Conservation (phyloP, 306 rosid species). For the Sindora glabra region DNA sequence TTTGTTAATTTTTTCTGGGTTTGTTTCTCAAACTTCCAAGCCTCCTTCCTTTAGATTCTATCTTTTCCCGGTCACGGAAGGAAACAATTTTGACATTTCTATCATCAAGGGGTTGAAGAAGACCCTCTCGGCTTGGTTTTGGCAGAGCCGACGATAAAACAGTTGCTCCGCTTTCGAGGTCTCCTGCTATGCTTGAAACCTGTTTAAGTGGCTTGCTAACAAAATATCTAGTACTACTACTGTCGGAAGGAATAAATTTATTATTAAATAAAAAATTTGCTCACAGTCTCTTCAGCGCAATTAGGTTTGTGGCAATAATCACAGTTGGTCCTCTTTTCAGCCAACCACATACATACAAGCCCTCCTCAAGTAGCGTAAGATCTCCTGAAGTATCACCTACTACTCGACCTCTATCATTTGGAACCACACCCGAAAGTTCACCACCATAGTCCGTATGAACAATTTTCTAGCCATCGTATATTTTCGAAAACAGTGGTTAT, state of each 20-base stretch:
- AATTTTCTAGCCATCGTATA: background rate
- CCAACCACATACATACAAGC: conserved; percentile 92
- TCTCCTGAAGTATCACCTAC: conserved; percentile 34
- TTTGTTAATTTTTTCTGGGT: conserved; percentile 39
- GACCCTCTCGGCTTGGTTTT: conserved; percentile 44
- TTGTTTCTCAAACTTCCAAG: conserved; percentile 30
- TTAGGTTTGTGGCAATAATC: conserved; percentile 63
- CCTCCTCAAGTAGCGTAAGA: conserved; percentile 44
- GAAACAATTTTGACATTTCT: conserved; percentile 31
- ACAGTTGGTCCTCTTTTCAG: conserved; percentile 97
- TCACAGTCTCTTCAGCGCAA: conserved; percentile 55
- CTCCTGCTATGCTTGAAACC: conserved; percentile 48
- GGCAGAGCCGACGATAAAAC: conserved; percentile 4
- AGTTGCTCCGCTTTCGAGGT: no score
- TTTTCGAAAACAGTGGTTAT: background rate
- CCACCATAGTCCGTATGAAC: background rate
- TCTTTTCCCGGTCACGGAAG: conserved; percentile 33
- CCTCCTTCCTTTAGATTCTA: conserved; percentile 37
- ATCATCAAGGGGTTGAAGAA: conserved; percentile 24
- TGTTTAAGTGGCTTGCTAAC: no score
- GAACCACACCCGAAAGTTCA: conserved; percentile 64
- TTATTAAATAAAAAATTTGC: no score
- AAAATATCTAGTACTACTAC: no score
- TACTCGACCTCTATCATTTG: conserved; percentile 75
- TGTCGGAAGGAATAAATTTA: no score